Conservation (phyloP, 495 filamentous ascomycete species). For the Penicillium samsonianum region DNA sequence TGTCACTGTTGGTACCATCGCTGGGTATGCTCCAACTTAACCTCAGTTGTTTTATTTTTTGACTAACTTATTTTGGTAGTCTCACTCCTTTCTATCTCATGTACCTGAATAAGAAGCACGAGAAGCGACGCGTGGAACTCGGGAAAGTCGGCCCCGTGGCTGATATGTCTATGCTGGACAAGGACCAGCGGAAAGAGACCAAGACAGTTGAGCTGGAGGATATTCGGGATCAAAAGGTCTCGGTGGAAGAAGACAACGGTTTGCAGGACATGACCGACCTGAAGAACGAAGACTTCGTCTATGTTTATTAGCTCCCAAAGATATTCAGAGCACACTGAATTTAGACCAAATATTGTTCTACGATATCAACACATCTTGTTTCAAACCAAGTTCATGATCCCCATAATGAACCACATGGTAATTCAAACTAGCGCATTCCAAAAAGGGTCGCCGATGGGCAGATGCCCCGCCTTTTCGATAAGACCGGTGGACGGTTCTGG, state of each 20-base stretch:
- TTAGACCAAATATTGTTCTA: too few relatives aligned
- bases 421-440: too few relatives aligned
- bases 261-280: conserved; percentile 31
- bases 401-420: too few relatives aligned
- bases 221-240: conserved; percentile 2
- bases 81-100: conserved; percentile 45
- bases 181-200: conserved; percentile 13
- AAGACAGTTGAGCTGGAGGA: conserved; percentile 28
- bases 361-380: too few relatives aligned
- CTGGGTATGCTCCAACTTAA: conserved; percentile 18
- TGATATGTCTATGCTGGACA: conserved; percentile 27
- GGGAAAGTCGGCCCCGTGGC: conserved; percentile 25
- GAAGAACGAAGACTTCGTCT: conserved; percentile 35
- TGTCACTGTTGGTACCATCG: conserved; percentile 21
- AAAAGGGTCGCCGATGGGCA: background rate
- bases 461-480: background rate
- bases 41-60: too few relatives aligned
- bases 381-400: too few relatives aligned
- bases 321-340: too few relatives aligned
- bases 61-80: conserved; percentile 1
- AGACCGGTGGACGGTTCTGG: background rate
- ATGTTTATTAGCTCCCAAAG: conserved; percentile 21
- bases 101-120: conserved; percentile 49
- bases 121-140: conserved; percentile 41
- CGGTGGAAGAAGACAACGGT: conserved; percentile 20